Conservation (phyloP, 768 basidiomycete genomes). For the Austroboletus eburneus region DNA sequence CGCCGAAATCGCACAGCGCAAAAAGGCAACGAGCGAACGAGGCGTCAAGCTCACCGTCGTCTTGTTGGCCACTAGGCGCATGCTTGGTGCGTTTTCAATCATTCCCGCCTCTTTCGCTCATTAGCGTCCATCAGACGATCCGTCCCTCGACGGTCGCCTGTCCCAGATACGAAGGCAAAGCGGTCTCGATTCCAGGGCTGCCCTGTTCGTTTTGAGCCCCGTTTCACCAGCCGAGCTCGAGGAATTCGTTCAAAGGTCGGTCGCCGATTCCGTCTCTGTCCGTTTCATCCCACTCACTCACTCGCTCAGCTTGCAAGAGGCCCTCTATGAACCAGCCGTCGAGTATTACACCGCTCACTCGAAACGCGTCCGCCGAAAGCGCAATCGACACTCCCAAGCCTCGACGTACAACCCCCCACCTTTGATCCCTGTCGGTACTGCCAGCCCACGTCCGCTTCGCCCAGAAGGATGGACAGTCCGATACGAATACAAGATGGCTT, state of each 20-base stretch:
- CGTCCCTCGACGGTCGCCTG: conserved; percentile 74
- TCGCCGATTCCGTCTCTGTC: background rate
- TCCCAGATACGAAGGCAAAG: conserved; percentile 86
- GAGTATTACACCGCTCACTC: conserved; percentile 95
- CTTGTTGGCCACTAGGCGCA: conserved; percentile 79
- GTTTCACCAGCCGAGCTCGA: conserved; percentile 80
- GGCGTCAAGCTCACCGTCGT: conserved; percentile 95
- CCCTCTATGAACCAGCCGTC: conserved; percentile 81
- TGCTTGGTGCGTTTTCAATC: conserved; percentile 62
- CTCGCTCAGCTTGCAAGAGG: conserved; percentile 69
- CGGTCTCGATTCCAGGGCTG: conserved; percentile 85
- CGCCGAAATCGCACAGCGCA: conserved; percentile 72
- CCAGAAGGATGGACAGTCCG: conserved; percentile 93
- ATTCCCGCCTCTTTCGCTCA: background rate
- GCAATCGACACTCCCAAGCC: conserved; percentile 71
- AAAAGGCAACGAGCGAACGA: conserved; percentile 76
- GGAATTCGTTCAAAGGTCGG: conserved; percentile 83
- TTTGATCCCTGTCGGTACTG: conserved; percentile 39
- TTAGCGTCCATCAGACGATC: conserved; percentile 58
- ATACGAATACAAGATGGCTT: conserved; percentile 97
- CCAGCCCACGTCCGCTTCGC: conserved; percentile 54
- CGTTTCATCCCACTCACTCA: background rate
- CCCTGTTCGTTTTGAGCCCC: conserved; percentile 92
- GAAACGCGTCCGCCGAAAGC: conserved; percentile 86
- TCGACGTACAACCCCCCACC: conserved; percentile 47